Evolutionary conservation across 306 rosid genomes (phyloP), one percentile per base, ranked within the genome.

Genomic region (Arachis stenosperma): DNA sequence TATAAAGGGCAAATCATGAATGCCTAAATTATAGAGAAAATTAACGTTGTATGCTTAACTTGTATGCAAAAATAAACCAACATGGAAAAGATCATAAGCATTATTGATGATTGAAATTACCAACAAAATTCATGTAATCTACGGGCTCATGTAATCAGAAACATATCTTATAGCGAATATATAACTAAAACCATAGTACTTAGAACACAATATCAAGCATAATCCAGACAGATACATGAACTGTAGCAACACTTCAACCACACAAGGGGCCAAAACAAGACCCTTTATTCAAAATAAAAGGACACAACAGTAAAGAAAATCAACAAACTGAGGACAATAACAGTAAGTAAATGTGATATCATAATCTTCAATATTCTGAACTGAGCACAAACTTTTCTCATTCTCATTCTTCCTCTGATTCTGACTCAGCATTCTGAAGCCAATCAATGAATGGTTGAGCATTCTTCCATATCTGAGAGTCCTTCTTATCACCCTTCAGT

Each of bases 341-440:
- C 2, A 11, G 3, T 22, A 22, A 17, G 30, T 10, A 10, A 61
- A 51, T 39, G 6, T 15, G 3, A 9, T 5, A 48, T 9, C 27
- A 56, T 7, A 11, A 15, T 68, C 47, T 46, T 68, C 73, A 8
- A 52, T 8, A 9, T 61, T 39, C 48, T 39, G 61, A 13, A 13
- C 12, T 6, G 56, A 70, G 8, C 40, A 39, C 65, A 59, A 37
- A 13, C 37, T 33, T 33, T 33, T 33, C 3, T 74, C 47, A 82
- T 33, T 33, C 3, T 74, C 47, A 82, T 40, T 86, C 90, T 73
- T 83, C 84, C 64, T 84, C 90, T 0, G 87, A 54, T 67, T 86
- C 88, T 6, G 88, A 86, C 63, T 86, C 90, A 0, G 90, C 90
- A 56, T 11, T 86, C 79, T 86, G 84, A 43, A 86, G 88, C 90